phyloP scores from a whole-genome alignment of 129 eudicot species.

The Flaveria brownii region DNA sequence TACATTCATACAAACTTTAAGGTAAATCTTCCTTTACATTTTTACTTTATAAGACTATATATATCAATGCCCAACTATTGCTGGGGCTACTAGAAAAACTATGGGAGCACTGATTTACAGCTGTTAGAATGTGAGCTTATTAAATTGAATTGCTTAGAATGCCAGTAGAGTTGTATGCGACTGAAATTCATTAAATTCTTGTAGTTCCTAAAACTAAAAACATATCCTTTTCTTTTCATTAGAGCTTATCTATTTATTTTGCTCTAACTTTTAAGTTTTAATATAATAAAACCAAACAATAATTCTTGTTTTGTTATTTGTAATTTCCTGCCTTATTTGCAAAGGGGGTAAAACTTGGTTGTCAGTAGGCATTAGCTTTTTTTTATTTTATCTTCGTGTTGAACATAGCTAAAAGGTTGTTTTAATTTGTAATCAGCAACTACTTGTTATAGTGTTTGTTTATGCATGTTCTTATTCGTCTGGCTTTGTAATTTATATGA shows the following conservation, averaged over 20 bases:
- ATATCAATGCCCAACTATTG: neutral
- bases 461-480: neutral
- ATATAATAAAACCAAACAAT: neutral
- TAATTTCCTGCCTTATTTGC: no score
- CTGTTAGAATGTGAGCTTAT: neutral
- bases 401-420: neutral
- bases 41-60: neutral
- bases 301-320: neutral
- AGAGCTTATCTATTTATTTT: neutral
- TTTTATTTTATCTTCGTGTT: neutral
- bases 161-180: neutral
- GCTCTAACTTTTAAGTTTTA: neutral
- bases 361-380: neutral
- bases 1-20: slow-evolving; percentile 77
- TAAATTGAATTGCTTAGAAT: neutral
- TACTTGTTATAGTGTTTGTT: neutral
- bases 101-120: neutral
- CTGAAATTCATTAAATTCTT: neutral
- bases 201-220: neutral
- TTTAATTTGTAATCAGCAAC: neutral
- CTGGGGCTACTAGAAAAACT: neutral
- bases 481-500: neutral
- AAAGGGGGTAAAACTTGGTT: no score
- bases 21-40: slow-evolving; percentile 44
- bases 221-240: neutral